These are phyloP conservation scores for Podospora pseudocomata DNA, from an alignment of 495 filamentous ascomycete genomes.

Conservation along the genomic window DNA sequence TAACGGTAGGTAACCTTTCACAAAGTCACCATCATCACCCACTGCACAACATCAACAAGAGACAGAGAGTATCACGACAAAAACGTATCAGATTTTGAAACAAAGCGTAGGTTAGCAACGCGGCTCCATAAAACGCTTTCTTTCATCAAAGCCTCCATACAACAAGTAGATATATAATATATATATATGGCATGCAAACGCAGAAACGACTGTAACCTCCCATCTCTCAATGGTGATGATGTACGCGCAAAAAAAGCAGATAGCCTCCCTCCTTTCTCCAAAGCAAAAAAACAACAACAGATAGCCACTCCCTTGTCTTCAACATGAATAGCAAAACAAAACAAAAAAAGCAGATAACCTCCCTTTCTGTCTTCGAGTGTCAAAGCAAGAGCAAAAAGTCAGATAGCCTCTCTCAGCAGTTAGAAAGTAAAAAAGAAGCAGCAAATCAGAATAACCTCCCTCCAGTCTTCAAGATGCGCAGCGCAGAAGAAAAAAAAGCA, in stretches of 20 bases:
- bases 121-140: neutral
- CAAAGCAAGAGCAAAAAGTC: no score
- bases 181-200: neutral
- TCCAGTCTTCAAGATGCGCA: neutral
- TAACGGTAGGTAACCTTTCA: neutral
- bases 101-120: no score
- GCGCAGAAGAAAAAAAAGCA: neutral
- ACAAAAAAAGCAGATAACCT: neutral
- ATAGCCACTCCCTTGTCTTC: conserved; percentile 1
- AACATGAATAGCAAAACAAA: neutral
- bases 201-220: neutral
- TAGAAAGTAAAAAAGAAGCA: no score
- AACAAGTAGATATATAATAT: neutral
- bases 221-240: neutral
- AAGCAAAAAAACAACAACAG: neutral
- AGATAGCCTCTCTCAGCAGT: no score
- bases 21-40: neutral
- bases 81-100: neutral
- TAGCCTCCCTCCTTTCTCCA: neutral
- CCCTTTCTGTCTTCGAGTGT: neutral
- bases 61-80: neutral
- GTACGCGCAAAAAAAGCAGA: neutral
- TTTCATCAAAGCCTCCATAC: neutral
- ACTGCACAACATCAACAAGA: neutral
- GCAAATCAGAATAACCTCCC: no score